Evolutionary conservation across 768 basidiomycete genomes (phyloP).

Genomic region (Phylloporus sp.): DNA sequence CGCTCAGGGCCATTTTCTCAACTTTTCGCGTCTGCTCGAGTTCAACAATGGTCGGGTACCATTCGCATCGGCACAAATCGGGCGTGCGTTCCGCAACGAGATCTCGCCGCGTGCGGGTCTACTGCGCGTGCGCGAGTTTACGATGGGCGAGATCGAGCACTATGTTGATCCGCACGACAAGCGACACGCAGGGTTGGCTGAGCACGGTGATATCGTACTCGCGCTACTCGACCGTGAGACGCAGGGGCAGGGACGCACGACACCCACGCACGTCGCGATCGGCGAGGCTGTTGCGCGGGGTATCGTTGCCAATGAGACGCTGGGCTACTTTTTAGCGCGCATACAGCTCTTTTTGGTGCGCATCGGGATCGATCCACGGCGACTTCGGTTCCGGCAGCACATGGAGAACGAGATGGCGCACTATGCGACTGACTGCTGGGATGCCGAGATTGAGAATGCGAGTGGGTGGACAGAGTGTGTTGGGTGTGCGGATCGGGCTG

Average conservation of each 20-base stretch:
- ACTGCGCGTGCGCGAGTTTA: constrained; percentile 96
- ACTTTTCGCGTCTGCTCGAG: constrained; percentile 93
- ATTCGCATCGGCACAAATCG: constrained; percentile 96
- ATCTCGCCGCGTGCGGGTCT: constrained; percentile 96
- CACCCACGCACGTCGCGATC: constrained; percentile 62
- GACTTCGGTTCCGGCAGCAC: constrained; percentile 94
- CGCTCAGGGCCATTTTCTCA: constrained; percentile 97
- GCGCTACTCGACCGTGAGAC: constrained; percentile 76
- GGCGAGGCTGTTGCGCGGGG: constrained; percentile 87
- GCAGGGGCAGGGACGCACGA: constrained; percentile 72
- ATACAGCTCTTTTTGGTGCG: constrained; percentile 86
- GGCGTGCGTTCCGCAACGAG: constrained; percentile 95
- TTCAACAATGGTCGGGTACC: constrained; percentile 97
- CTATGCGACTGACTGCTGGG: constrained; percentile 99
- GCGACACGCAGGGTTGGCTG: constrained; percentile 75
- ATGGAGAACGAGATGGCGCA: constrained; percentile 99
- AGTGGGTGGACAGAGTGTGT: constrained; percentile 95
- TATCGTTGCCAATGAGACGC: constrained; percentile 92
- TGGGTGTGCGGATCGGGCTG: constrained; percentile 96
- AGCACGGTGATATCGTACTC: constrained; percentile 72
- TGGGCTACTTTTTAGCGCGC: constrained; percentile 95
- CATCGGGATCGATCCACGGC: constrained; percentile 81
- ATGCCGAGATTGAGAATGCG: constrained; percentile 94
- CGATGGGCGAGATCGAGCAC: constrained; percentile 99
- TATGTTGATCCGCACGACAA: constrained; percentile 96